Conservation (phyloP, 2,329 filamentous ascomycete species). For the Epichloe coenophiala region DNA sequence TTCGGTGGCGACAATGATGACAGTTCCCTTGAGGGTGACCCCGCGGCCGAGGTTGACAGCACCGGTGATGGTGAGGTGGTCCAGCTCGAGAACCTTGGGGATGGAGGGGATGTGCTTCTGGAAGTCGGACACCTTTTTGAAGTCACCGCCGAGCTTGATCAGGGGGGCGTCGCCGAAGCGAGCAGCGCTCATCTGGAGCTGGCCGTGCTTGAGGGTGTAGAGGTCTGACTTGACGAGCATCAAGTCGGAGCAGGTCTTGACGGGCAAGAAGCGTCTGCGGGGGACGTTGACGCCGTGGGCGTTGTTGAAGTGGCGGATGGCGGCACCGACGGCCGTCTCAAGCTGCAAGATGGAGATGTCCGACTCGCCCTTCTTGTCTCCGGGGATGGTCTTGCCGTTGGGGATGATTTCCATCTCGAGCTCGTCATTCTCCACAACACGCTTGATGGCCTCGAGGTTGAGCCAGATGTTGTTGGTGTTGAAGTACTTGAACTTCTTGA, state of each 20-base stretch:
- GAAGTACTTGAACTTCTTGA: slow-evolving; percentile 99
- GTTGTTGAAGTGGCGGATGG: slow-evolving; percentile 97
- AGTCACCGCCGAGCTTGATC: slow-evolving; percentile 97
- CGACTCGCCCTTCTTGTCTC: slow-evolving; percentile 98
- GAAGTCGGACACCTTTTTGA: slow-evolving; percentile 99
- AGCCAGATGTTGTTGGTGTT: slow-evolving; percentile 99
- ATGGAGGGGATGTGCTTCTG: slow-evolving; percentile 78
- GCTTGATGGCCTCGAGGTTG: slow-evolving; percentile 94
- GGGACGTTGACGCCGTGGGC: slow-evolving; percentile 98
- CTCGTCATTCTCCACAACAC: slow-evolving; percentile 95
- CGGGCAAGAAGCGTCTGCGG: slow-evolving; percentile 91
- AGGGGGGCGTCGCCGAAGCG: slow-evolving; percentile 93
- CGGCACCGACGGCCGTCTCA: slow-evolving; percentile 94
- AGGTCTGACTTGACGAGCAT: slow-evolving; percentile 99
- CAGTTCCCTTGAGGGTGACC: slow-evolving; percentile 92
- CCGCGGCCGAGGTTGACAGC: slow-evolving; percentile 93
- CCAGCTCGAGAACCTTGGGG: slow-evolving; percentile 80
- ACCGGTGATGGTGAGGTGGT: slow-evolving; percentile 94
- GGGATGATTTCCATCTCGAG: slow-evolving; percentile 99
- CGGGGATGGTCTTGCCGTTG: slow-evolving; percentile 96
- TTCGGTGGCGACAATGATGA: slow-evolving; percentile 97
- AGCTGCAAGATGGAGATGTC: slow-evolving; percentile 96
- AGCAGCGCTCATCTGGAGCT: slow-evolving; percentile 91
- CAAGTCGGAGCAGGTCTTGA: slow-evolving; percentile 98
- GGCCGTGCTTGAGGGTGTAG: slow-evolving; percentile 96